Evolutionary conservation across 73 alveolate species (phyloP).

Genomic region (Tetrahymena malaccensis): DNA sequence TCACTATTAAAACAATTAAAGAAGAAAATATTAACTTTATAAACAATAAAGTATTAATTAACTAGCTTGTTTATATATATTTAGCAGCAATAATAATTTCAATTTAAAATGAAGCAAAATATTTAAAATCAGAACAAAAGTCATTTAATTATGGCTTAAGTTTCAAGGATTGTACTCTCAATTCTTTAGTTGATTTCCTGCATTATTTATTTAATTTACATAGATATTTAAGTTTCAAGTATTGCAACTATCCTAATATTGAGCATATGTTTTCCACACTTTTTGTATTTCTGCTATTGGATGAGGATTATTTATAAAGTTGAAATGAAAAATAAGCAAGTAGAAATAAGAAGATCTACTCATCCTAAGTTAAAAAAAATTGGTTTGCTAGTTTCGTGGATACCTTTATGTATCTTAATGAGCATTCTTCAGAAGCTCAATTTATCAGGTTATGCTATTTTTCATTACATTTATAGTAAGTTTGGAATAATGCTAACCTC

Average conservation of each 20-base stretch:
- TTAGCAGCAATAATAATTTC: neutral
- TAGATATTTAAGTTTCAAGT: neutral
- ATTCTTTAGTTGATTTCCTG: neutral
- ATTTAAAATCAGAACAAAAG: neutral
- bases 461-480: neutral
- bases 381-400: neutral
- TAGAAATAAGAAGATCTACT: neutral
- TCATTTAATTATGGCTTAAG: neutral
- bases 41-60: neutral
- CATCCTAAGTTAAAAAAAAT: neutral
- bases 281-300: neutral
- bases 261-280: neutral
- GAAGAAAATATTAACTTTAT: neutral
- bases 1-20: neutral
- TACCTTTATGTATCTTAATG: neutral
- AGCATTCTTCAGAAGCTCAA: neutral
- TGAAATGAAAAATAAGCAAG: neutral
- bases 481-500: neutral
- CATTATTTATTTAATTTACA: neutral
- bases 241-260: neutral
- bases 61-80: neutral
- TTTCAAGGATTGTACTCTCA: neutral
- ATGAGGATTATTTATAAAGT: neutral
- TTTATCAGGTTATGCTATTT: neutral
- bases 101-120: neutral